phyloP scores from a whole-genome alignment of 208 protist genomes.

The Leishmania turanica region DNA sequence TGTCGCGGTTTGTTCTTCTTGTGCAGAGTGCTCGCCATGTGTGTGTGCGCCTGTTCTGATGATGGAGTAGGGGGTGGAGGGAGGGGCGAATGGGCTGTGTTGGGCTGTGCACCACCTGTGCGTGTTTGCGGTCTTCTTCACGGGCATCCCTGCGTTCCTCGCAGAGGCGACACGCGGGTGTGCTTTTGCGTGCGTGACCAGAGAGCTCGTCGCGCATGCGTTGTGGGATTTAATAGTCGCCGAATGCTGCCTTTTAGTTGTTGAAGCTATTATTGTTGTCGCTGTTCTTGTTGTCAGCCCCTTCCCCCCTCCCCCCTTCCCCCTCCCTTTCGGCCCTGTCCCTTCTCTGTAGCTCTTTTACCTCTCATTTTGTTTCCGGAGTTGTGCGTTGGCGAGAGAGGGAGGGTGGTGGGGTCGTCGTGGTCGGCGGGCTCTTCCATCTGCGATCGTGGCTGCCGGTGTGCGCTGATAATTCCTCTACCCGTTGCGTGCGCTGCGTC shows the following conservation, averaged over 20 bases:
- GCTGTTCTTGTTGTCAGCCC: background rate
- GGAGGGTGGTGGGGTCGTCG: background rate
- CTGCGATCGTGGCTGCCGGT: background rate
- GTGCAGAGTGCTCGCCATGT: background rate
- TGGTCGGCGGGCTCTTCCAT: background rate
- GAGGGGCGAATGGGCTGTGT: background rate
- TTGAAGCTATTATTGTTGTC: background rate
- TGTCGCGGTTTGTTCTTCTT: background rate
- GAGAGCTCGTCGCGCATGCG: background rate
- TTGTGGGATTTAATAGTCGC: background rate
- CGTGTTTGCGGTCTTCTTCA: background rate
- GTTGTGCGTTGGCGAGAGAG: background rate
- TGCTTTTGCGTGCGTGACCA: background rate
- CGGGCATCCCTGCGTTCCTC: background rate
- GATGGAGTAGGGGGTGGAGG: background rate
- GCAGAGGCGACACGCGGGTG: background rate
- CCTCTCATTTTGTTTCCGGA: background rate
- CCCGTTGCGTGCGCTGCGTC: background rate
- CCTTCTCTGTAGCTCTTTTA: background rate
- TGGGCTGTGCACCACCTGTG: background rate
- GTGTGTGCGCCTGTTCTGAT: background rate
- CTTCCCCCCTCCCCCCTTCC: background rate
- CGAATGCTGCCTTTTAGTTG: background rate
- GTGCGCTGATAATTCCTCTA: background rate
- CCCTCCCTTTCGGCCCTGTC: background rate